Percentiles rank a stretch among this genome's conserved stretches.
phyloP scores from a whole-genome alignment of 139 green algal genomes.

The Auxenochlorella protothecoides region DNA sequence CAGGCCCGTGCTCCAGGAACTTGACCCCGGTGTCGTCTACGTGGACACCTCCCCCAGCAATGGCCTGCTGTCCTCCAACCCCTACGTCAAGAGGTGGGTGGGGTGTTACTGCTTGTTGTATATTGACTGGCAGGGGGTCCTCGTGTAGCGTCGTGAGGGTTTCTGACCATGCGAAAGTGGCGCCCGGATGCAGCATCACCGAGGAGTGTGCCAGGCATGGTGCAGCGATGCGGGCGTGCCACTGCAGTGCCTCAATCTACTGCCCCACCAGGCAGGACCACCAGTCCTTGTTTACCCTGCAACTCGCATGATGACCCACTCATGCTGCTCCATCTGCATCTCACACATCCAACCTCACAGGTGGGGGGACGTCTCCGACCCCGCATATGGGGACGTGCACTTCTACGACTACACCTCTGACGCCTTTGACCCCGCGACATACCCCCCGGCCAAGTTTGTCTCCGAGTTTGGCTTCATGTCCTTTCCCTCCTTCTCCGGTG shows the following conservation, averaged over 20 bases:
- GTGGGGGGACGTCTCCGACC: slow-evolving; percentile 28
- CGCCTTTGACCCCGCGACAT: slow-evolving; percentile 29
- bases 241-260: neutral
- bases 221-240: neutral
- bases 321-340: neutral
- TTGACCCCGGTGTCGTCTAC: slow-evolving; percentile 41
- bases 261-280: neutral
- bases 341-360: slow-evolving; percentile 14
- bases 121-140: no score
- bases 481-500: slow-evolving; percentile 32
- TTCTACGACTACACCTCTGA: slow-evolving; percentile 60
- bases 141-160: no score
- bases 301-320: neutral
- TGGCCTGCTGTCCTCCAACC: slow-evolving; percentile 20
- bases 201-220: no score
- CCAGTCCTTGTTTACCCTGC: neutral
- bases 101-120: neutral
- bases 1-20: slow-evolving; percentile 11
- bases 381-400: slow-evolving; percentile 57
- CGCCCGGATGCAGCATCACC: no score
- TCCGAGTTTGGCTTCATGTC: slow-evolving; percentile 56
- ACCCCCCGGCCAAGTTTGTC: slow-evolving; percentile 51
- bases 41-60: slow-evolving; percentile 63
- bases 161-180: no score
- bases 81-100: slow-evolving; percentile 46